Evolutionary conservation across 2,329 filamentous ascomycete species (phyloP).

Genomic region (Fusarium devonianum): DNA sequence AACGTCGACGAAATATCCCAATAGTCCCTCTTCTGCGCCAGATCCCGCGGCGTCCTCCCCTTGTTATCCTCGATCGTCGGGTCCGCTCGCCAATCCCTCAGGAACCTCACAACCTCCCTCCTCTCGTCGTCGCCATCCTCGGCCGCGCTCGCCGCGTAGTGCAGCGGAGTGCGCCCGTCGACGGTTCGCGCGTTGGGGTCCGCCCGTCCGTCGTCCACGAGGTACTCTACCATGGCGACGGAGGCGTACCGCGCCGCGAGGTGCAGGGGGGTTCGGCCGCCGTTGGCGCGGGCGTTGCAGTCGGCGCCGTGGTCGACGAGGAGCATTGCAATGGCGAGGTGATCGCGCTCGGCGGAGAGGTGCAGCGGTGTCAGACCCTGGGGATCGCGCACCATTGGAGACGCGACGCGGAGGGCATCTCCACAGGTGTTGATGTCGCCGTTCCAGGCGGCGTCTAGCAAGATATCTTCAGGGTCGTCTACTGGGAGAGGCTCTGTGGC

Average conservation of each 20-base stretch:
- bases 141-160: conserved; percentile 44
- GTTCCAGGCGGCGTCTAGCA: conserved; percentile 47
- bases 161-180: conserved; percentile 45
- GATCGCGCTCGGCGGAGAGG: conserved; percentile 44
- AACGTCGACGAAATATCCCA: conserved; percentile 46
- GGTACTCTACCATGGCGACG: conserved; percentile 42
- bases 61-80: conserved; percentile 40
- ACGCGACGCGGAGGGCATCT: conserved; percentile 36
- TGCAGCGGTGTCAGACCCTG: conserved; percentile 44
- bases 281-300: conserved; percentile 39
- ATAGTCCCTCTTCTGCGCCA: conserved; percentile 44
- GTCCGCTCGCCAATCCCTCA: conserved; percentile 43
- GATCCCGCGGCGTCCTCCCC: conserved; percentile 41
- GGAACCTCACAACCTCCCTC: conserved; percentile 41
- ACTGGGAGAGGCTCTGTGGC: neutral
- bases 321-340: conserved; percentile 46
- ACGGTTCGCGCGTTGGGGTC: conserved; percentile 41
- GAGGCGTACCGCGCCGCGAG: conserved; percentile 43
- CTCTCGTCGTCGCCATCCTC: conserved; percentile 44
- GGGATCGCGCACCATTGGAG: conserved; percentile 39
- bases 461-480: conserved; percentile 32
- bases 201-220: conserved; percentile 42
- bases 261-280: conserved; percentile 45
- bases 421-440: conserved; percentile 40
- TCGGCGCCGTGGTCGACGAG: conserved; percentile 42